phyloP scores from a whole-genome alignment of 306 rosid genomes.

The Lablab purpureus region DNA sequence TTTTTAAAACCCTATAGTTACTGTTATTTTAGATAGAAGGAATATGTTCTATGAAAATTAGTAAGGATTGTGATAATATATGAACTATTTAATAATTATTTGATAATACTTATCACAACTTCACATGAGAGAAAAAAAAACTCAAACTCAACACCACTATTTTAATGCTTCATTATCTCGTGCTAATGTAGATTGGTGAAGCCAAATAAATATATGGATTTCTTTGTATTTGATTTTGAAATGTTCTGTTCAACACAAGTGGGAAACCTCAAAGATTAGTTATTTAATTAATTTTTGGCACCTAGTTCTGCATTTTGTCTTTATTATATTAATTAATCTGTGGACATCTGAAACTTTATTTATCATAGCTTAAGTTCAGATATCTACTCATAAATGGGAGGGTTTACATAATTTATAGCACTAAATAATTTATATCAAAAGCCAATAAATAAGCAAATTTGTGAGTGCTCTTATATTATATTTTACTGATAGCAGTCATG shows the following conservation, averaged over 20 bases:
- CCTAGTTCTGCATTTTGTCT: not conserved
- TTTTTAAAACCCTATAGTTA: too few species aligned
- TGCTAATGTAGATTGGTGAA: not conserved
- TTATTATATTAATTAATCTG: slow-evolving; percentile 1
- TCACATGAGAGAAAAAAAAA: too few species aligned
- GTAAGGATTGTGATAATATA: too few species aligned
- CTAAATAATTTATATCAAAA: not conserved
- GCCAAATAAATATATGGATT: not conserved
- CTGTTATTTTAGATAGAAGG: too few species aligned
- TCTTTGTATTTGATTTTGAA: not conserved
- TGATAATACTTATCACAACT: too few species aligned
- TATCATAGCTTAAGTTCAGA: not conserved
- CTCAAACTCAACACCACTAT: not conserved
- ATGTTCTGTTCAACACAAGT: not conserved
- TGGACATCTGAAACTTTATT: not conserved
- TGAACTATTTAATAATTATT: too few species aligned
- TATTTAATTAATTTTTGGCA: not conserved
- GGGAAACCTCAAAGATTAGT: not conserved
- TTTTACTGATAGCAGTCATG: too few species aligned
- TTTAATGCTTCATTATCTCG: not conserved
- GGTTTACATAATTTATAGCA: not conserved
- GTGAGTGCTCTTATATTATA: not conserved
- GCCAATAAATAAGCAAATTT: not conserved
- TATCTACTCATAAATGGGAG: not conserved
- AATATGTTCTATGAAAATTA: too few species aligned